Conservation (phyloP, 108 stramenopile species). For the Cyclotella choctawhatcheeana region DNA sequence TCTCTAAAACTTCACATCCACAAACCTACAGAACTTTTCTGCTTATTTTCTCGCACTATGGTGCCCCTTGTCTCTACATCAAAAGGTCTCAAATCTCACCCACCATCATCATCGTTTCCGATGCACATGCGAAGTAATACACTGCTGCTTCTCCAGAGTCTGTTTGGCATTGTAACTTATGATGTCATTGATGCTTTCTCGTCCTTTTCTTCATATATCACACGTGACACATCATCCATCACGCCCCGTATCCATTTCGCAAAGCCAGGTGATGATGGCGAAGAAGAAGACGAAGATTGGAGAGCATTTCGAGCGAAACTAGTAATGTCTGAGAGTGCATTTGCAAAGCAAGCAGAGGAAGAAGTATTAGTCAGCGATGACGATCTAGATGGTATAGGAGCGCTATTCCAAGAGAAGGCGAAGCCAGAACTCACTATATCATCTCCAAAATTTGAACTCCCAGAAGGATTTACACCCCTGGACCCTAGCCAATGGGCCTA, state of each 20-base stretch:
- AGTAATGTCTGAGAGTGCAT: slow-evolving; percentile 58
- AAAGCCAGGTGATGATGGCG: slow-evolving; percentile 40
- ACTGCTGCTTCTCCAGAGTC: no score
- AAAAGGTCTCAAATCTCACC: no score
- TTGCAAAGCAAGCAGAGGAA: slow-evolving; percentile 21
- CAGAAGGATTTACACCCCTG: slow-evolving; percentile 48
- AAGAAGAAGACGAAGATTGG: slow-evolving; percentile 75
- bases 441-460: not conserved
- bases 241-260: not conserved
- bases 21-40: no score
- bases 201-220: not conserved
- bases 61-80: no score
- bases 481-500: slow-evolving; percentile 84
- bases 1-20: no score
- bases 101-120: no score
- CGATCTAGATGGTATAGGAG: slow-evolving; percentile 80
- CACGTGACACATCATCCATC: not conserved
- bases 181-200: not conserved
- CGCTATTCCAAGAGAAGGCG: slow-evolving; percentile 44
- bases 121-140: no score
- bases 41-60: no score
- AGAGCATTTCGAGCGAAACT: slow-evolving; percentile 83
- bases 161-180: not conserved
- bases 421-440: slow-evolving; percentile 4
- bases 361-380: slow-evolving; percentile 32